Conservation (phyloP, 1,284 basidiomycete species). For the Pseudozyma sp. region DNA sequence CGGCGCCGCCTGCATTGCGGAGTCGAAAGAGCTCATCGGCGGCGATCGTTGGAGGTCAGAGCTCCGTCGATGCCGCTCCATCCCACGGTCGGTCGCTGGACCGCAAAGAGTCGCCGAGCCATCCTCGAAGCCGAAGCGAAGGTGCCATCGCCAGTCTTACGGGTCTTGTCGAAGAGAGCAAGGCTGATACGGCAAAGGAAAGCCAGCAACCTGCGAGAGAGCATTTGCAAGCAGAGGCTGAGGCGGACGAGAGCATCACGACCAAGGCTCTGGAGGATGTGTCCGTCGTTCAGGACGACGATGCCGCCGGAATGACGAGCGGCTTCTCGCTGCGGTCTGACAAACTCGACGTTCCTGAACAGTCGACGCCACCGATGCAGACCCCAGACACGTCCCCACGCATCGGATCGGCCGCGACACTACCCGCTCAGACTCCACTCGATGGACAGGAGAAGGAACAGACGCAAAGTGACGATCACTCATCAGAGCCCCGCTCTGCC, state of each 20-base stretch:
- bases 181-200: not conserved
- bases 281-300: slow-evolving; percentile 5
- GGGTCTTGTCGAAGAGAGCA: not conserved
- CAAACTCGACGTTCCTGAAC: slow-evolving; percentile 21
- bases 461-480: not conserved
- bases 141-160: slow-evolving; percentile 11
- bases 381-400: slow-evolving; percentile 39
- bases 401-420: slow-evolving; percentile 3
- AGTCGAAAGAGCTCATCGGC: slow-evolving; percentile 43
- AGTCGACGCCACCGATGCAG: slow-evolving; percentile 43
- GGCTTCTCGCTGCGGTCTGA: slow-evolving; percentile 38
- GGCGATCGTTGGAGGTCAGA: slow-evolving; percentile 4
- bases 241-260: not conserved
- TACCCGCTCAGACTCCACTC: slow-evolving; percentile 4
- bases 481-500: slow-evolving; percentile 5
- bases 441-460: slow-evolving; percentile 11
- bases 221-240: slow-evolving; percentile 1
- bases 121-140: slow-evolving; percentile 32
- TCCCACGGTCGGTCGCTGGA: slow-evolving; percentile 1
- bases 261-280: not conserved
- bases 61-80: slow-evolving; percentile 1
- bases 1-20: slow-evolving; percentile 29
- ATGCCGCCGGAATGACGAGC: slow-evolving; percentile 20
- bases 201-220: not conserved
- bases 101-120: slow-evolving; percentile 8